Evolutionary conservation across 1,284 basidiomycete genomes (phyloP), one percentile per base, ranked within the genome.

Genomic region (Cutaneotrichosporon cavernicola): DNA sequence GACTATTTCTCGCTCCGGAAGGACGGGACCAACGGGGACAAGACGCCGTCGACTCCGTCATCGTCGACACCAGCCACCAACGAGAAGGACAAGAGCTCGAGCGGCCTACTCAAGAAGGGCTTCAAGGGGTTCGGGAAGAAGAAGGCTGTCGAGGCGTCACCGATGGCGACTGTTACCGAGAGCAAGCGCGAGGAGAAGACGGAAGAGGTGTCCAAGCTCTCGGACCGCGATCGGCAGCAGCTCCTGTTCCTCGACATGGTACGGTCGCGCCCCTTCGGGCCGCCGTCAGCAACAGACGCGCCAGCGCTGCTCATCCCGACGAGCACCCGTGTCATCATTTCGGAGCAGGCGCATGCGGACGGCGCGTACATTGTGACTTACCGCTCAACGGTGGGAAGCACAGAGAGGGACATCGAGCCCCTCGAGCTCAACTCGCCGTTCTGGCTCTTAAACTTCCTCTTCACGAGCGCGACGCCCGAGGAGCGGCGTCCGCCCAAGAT

Each of bases 381-480:
- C 74, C 84, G 91, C 30, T 89, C 91, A 0, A 85, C 86, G 47
- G 84, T 88, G 3, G 84, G 85, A 2, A 85, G 84, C 55, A 87
- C 87, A 0, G 86, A 85, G 60, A 76, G 83, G 26, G 94, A 97
- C 69, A 73, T 86, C 46, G 82, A 84, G 31, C 77, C 81, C 11
- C 82, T 98, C 43, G 94, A 97, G 80, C 87, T 89, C 74, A 79
- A 77, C 68, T 86, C 92, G 82, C 95, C 94, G 2, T 76, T 88
- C 65, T 99, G 96, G 96, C 81, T 97, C 56, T 81, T 95, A 55
- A 92, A 97, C 76, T 96, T 89, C 72, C 80, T 97, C 51, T 84
- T 97, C 46, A 76, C 77, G 10, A 80, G 79, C 38, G 69, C 77
- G 13, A 74, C 69, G 36, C 68, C 72, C 14, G 73, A 86, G 40